Base-by-base conservation (phyloP, 495 filamentous ascomycete genomes). In the Penicillium roqueforti region DNA sequence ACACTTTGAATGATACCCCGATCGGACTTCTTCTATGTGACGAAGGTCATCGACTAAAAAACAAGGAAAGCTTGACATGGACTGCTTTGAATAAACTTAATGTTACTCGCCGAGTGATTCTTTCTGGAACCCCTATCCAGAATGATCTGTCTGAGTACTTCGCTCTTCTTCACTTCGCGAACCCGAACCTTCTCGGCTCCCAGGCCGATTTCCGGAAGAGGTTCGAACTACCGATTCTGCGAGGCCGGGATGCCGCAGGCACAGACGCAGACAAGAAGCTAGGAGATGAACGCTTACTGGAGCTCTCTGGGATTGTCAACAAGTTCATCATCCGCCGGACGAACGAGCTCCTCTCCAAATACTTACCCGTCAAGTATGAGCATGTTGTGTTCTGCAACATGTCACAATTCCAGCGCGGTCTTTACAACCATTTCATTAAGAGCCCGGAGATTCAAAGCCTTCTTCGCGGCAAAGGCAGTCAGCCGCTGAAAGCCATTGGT, bases 301-400 rank as follows among this genome's bases (percentile, higher is more conserved):
- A 96, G 56, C 83, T 99, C 20, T 83, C 93, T 0, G 75, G 75
- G 7, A 75, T 95, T 31, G 93, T 99, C 59, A 97, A 97, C 74
- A 96, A 95, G 62, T 99, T 97, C 76, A 97, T 99, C 69, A 99
- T 99, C 65, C 88, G 93, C 39, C 85, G 93, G 25, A 97, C 92
- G 0, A 99, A 99, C 78, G 93, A 99, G 65, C 92, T 99, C 49
- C 74, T 99, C 18, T 96, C 92, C 36, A 97, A 99, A 67, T 99
- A 99, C 70, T 80, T 99, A 43, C 95, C 93, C 3, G 83, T 97
- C 72, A 99, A 99, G 73, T 99, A 99, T 72, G 93, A 99, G 64
- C 93, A 99, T 70, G 93, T 99, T 26, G 95, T 99, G n/a, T 99
- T 99, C 76, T 99, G 93, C 78, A 95, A 95, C 61, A 80, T 96